A percentile compares a stretch with the other conserved stretches of the same genome.
Evolutionary conservation across 2,329 filamentous ascomycete genomes (phyloP).

Genomic region (Aspergillus melleus): DNA sequence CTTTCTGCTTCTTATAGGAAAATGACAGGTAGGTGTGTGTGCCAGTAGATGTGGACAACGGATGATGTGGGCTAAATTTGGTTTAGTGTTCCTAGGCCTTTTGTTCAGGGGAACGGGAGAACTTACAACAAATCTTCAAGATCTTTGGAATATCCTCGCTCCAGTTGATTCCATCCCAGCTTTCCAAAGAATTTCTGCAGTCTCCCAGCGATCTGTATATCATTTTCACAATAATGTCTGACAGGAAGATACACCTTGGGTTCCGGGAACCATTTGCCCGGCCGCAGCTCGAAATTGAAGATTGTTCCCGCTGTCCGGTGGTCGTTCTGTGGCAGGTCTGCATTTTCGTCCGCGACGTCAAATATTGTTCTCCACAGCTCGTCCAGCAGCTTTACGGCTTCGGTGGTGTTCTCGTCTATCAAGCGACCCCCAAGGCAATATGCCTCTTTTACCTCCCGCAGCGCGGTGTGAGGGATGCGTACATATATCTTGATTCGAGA

Average conservation of each 20-base stretch:
- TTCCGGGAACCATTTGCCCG: neutral
- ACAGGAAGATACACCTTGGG: neutral
- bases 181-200: neutral
- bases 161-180: neutral
- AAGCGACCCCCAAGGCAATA: neutral
- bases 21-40: neutral
- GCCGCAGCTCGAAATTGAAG: neutral
- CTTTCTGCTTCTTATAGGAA: neutral
- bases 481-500: neutral
- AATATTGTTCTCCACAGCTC: neutral
- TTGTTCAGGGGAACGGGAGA: neutral
- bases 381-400: neutral
- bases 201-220: neutral
- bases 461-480: neutral
- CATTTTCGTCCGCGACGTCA: neutral
- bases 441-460: neutral
- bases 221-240: neutral
- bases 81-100: neutral
- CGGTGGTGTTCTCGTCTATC: neutral
- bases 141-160: neutral
- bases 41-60: neutral
- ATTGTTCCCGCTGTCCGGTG: neutral
- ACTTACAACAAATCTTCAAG: neutral
- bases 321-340: neutral
- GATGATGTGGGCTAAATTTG: neutral